Percentiles rank a stretch among this genome's conserved stretches.
phyloP scores from a whole-genome alignment of 305 asterid genomes.

The Solanum hybrid region DNA sequence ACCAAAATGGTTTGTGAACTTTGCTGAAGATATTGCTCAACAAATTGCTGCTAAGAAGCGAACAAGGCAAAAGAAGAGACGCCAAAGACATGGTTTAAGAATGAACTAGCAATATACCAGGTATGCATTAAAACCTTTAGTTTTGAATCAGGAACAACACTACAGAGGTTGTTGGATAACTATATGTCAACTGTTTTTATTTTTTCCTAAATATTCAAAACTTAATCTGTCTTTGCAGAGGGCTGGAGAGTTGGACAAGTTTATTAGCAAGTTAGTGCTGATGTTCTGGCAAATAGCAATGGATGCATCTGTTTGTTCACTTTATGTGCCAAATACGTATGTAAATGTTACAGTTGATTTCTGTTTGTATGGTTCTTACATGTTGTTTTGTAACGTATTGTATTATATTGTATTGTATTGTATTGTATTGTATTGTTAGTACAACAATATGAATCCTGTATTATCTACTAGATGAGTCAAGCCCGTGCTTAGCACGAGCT shows the following conservation, averaged over 20 bases:
- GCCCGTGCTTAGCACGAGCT: no score
- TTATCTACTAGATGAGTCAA: background rate
- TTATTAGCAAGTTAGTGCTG: no score
- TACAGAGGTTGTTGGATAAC: background rate
- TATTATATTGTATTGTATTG: background rate
- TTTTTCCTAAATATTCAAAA: background rate
- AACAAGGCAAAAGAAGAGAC: background rate
- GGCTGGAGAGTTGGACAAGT: no score
- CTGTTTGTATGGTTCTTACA: background rate
- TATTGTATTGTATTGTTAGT: background rate
- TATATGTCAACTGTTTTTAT: background rate
- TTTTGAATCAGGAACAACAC: background rate
- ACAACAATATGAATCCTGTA: background rate
- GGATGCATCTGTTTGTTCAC: background rate
- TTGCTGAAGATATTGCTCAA: background rate
- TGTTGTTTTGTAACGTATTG: background rate
- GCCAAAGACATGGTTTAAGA: background rate
- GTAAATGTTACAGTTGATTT: background rate
- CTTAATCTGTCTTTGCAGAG: background rate
- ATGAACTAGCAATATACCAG: background rate
- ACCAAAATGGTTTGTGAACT: background rate
- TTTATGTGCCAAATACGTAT: no score
- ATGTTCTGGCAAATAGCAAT: no score
- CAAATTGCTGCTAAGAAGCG: background rate
- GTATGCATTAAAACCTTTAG: background rate